Conservation (phyloP, 208 protist species). For the Vickermania ingenoplastis region DNA sequence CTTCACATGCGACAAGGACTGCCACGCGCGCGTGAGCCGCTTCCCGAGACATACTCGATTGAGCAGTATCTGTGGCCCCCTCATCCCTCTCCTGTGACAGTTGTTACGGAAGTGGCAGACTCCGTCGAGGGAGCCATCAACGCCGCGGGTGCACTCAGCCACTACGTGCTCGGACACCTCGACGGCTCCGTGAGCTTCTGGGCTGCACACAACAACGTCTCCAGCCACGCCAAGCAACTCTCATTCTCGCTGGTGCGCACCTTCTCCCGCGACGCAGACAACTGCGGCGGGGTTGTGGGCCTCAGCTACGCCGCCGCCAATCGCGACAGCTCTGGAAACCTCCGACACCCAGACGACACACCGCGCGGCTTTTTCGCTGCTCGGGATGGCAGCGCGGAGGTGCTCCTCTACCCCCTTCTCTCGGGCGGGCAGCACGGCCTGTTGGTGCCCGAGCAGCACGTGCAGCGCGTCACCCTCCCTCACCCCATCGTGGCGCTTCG, state of each 20-base stretch:
- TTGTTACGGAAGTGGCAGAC: conserved; percentile 54
- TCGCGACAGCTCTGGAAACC: conserved; percentile 17
- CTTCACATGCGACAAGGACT: conserved; percentile 79
- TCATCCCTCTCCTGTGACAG: conserved; percentile 61
- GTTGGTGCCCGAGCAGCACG: conserved; percentile 13
- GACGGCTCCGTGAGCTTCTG: conserved; percentile 63
- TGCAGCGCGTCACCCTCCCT: conserved; percentile 17
- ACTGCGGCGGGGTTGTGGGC: conserved; percentile 37
- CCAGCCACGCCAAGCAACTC: conserved; percentile 12
- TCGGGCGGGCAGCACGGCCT: conserved; percentile 23
- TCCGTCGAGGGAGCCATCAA: no score
- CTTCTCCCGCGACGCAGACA: conserved; percentile 4
- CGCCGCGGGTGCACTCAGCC: conserved; percentile 31
- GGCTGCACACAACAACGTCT: conserved; percentile 52
- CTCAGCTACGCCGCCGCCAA: conserved; percentile 24
- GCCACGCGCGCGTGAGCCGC: conserved; percentile 64
- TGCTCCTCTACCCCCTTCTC: conserved; percentile 50
- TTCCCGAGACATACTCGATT: conserved; percentile 69
- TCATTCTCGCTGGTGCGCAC: conserved; percentile 26
- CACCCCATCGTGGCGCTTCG: conserved; percentile 34
- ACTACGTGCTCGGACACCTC: conserved; percentile 54
- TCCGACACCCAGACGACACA: conserved; percentile 27
- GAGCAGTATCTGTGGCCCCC: conserved; percentile 80
- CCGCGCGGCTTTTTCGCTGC: conserved; percentile 59
- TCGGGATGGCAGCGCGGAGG: conserved; percentile 30